These are phyloP conservation scores for Acacia crassicarpa DNA, from an alignment of 306 rosid species.

Conservation along the genomic window DNA sequence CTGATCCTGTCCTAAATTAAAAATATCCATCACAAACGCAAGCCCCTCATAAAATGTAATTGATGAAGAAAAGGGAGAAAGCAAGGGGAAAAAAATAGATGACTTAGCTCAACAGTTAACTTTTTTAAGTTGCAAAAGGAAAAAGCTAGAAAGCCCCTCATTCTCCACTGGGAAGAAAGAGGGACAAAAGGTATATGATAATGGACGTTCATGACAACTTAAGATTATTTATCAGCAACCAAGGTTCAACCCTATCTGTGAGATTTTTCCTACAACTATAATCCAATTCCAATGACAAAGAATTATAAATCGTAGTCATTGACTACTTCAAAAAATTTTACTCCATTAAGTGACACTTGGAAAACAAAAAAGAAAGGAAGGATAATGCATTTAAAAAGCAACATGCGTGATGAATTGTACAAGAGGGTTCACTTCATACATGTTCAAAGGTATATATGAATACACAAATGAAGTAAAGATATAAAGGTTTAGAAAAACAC, in stretches of 20 bases:
- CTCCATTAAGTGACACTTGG: conserved; percentile 11
- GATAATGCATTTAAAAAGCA: conserved; percentile 16
- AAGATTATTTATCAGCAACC: conserved; percentile 11
- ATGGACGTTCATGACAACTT: conserved; percentile 23
- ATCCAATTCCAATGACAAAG: conserved; percentile 21
- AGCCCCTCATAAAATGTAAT: conserved; percentile 22
- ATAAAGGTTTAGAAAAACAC: conserved; percentile 8
- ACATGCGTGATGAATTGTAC: conserved; percentile 22
- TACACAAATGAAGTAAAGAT: conserved; percentile 1
- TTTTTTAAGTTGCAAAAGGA: conserved; percentile 4
- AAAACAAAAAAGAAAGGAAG: conserved; percentile 19
- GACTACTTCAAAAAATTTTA: conserved; percentile 5
- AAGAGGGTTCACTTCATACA: not conserved
- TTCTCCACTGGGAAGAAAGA: conserved; percentile 25
- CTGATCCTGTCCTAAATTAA: conserved; percentile 64
- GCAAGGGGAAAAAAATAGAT: not conserved
- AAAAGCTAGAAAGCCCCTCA: conserved; percentile 10
- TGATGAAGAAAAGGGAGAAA: conserved; percentile 14
- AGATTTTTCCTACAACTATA: conserved; percentile 2
- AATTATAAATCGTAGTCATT: conserved; percentile 2
- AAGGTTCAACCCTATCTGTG: conserved; percentile 15
- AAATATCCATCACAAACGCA: conserved; percentile 26
- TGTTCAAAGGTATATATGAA: conserved; percentile 7
- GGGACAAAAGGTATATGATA: conserved; percentile 20
- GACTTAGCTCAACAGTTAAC: conserved; percentile 11